Evolutionary conservation across 371 early-diverging fungal genomes (phyloP).

Genomic region (Saksenaea vasiformis): DNA sequence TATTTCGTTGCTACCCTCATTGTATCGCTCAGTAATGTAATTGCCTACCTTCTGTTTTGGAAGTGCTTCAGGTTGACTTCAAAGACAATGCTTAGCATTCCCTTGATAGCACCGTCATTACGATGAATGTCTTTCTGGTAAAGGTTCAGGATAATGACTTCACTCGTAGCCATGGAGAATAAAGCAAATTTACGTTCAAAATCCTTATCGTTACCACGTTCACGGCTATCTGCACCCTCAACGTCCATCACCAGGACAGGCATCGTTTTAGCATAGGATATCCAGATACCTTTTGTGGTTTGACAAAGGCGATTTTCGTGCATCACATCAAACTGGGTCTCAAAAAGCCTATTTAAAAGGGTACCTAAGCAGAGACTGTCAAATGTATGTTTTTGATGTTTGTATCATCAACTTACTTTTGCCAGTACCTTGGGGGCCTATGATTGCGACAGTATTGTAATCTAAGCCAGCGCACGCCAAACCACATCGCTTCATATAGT

Average conservation of each 20-base stretch:
- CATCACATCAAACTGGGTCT: conserved; percentile 95
- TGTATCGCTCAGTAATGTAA: conserved; percentile 21
- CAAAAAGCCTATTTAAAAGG: conserved; percentile 91
- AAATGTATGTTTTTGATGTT: background rate
- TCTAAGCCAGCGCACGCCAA: conserved; percentile 87
- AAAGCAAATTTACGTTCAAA: conserved; percentile 97
- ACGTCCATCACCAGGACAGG: too few species aligned
- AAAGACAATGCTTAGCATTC: conserved; percentile 95
- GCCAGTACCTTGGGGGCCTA: conserved; percentile 98
- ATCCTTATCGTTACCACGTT: conserved; percentile 99
- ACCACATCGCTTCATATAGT: conserved; percentile 85
- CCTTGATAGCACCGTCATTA: conserved; percentile 99
- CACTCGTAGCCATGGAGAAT: conserved; percentile 94
- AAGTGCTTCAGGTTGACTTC: conserved; percentile 97
- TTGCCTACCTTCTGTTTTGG: conserved; percentile 65
- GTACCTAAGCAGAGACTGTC: conserved; percentile 66
- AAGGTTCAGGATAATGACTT: conserved; percentile 95
- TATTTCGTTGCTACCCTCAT: conserved; percentile 58
- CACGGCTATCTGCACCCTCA: too few species aligned
- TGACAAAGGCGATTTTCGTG: conserved; percentile 79
- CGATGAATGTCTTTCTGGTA: conserved; percentile 98
- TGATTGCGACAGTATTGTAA: conserved; percentile 96
- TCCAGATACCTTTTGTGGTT: too few species aligned
- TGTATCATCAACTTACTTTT: conserved; percentile 76
- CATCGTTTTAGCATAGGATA: too few species aligned